Base-by-base conservation (phyloP, 2,329 filamentous ascomycete genomes). In the Xylariaceae sp. region DNA sequence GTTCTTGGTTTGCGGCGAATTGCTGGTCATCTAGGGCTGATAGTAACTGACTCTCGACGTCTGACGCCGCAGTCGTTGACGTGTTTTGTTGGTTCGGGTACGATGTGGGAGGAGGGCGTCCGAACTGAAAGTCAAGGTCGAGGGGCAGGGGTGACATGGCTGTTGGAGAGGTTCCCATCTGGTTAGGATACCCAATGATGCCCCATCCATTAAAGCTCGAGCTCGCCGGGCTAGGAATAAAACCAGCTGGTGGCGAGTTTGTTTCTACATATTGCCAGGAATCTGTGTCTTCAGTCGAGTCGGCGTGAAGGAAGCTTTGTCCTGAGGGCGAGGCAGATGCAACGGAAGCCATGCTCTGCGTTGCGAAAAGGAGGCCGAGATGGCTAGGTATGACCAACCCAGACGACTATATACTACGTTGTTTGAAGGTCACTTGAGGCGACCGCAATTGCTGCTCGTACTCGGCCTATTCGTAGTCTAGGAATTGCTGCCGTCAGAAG, bases 201-300 rank as follows among this genome's bases (percentile, higher is more conserved):
- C 72, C 73, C 67, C 77, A 83, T 18, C 80, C 80, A 30, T 73
- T 75, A 60, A 83, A 66, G 54, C 80, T 82, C 11, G 75, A 74
- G 60, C 75, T 80, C 9, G 75, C 75, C 4, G 81, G 80, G 57
- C 81, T 81, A 21, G 77, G 74, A 15, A 79, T 68, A 55, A 81
- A 78, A 15, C 72, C 75, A 47, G 65, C 63, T 20, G 67, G 66
- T n/a, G 67, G 60, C 10, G 67, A 65, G 37, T 66, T 67, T 18
- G 64, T 65, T 21, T 67, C 63, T 60, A 70, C 60, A 64, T 68
- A 63, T 45, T 70, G 67, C 68, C 66, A 69, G 8, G 65, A 70
- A 35, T 71, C 69, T 29, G 66, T 62, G 36, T 71, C 69, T 18
- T 71, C 69, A 15, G 63, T 61, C 24, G 67, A 70, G 44, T 69